Evolutionary conservation across 176 grass and related monocot species (phyloP).

Genomic region (Eleusine indica): DNA sequence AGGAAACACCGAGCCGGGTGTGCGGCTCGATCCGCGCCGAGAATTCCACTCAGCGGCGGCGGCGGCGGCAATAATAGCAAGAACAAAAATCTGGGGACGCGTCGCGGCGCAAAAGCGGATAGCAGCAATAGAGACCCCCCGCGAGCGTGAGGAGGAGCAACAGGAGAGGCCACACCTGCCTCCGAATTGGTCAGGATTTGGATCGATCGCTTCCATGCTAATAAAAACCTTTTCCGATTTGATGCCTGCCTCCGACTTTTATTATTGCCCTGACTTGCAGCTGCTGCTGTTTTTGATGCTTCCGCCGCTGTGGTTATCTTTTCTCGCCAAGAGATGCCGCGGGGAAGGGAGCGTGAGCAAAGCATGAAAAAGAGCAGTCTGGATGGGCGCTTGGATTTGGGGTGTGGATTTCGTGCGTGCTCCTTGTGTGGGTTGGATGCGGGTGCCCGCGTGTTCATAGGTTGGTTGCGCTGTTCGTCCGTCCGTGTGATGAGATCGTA

Average conservation of each 20-base stretch:
- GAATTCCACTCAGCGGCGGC: not conserved
- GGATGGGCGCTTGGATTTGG: conserved; percentile 21
- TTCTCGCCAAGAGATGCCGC: conserved; percentile 13
- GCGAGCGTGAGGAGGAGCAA: conserved; percentile 34
- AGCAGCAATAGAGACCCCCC: conserved; percentile 23
- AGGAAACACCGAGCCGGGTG: not conserved
- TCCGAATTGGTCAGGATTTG: conserved; percentile 53
- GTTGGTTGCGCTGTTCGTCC: conserved; percentile 18
- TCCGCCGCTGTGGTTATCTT: not conserved
- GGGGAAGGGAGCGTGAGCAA: not conserved
- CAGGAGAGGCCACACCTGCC: conserved; percentile 40
- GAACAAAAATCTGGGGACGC: conserved; percentile 13
- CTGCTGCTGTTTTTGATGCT: conserved; percentile 32
- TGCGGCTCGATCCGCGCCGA: conserved; percentile 33
- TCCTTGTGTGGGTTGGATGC: conserved; percentile 6
- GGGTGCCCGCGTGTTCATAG: conserved; percentile 43
- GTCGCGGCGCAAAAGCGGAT: conserved; percentile 35
- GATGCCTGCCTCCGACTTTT: conserved; percentile 46
- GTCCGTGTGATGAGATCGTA: conserved; percentile 29
- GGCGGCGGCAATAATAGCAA: not conserved
- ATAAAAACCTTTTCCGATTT: conserved; percentile 59
- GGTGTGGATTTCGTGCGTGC: not conserved
- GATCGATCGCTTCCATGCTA: conserved; percentile 65
- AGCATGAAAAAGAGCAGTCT: not conserved
- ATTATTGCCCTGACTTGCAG: conserved; percentile 38